Evolutionary conservation across 306 rosid species (phyloP), one percentile per base, ranked within the genome.

Genomic region (Oemleria cerasiformis): DNA sequence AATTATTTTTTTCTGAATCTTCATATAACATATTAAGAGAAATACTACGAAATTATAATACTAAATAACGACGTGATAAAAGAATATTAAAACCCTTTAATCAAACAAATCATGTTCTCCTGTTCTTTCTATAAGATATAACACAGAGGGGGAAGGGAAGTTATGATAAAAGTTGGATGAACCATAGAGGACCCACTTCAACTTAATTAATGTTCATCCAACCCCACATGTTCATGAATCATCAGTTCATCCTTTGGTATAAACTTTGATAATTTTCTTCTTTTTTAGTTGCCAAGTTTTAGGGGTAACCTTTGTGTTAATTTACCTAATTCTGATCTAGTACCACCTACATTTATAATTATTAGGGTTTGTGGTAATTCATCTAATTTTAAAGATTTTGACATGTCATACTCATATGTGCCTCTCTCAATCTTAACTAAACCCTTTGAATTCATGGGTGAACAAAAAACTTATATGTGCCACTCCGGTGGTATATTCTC

Each of bases 81-180:
- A 25, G 2, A 25, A 25, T 25, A 25, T 25, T 25, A 1, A 25
- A 25, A 25, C 1, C 30, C 30, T 25, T 25, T 2, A 25, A 25
- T 25, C 2, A 25, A 2, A 25, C 30, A 25, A 25, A 25, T 25
- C 30, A 25, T 25, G 30, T 25, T 1, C 30, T 1, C 30, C 30
- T 25, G 30, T 25, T 25, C 30, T 25, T 25, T 25, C 30, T 25
- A 25, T 1, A 25, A 25, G 30, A 25, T 2, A 25, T 2, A 25
- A 25, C 2, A 25, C 1, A 25, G 30, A 1, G 30, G 30, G 30
- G 30, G 30, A 25, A 25, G 30, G 30, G 30, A 25, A 25, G 30
- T 55, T 77, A 10, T 75, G 61, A 57, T 80, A 43, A 74, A 64
- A 65, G 43, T 62, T 61, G 65, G 53, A 65, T 54, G 10, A 69